These are phyloP conservation scores for Anthoceros angustus DNA, from an alignment of 225 moss, liverwort and hornwort species.

Conservation along the genomic window DNA sequence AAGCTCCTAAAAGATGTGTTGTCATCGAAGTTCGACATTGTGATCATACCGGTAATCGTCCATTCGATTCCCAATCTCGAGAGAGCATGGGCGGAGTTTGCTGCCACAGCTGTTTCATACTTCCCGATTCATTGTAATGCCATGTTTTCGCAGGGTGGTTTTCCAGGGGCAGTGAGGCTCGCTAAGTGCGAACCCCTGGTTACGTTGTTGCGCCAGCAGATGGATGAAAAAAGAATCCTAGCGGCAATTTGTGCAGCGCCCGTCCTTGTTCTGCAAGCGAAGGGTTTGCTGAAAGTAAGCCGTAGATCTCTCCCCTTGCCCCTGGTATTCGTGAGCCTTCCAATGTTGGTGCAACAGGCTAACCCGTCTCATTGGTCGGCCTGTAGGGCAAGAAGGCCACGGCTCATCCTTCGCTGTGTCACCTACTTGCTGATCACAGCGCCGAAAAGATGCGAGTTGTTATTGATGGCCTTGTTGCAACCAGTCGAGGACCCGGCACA, in stretches of 20 bases:
- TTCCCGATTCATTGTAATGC: background rate
- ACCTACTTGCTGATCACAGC: slow-evolving; percentile 50
- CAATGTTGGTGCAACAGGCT: background rate
- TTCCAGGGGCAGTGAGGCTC: slow-evolving; percentile 72
- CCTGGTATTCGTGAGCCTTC: background rate
- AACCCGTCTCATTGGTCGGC: no score
- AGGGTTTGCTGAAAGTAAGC: slow-evolving; percentile 43
- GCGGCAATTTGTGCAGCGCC: slow-evolving; percentile 95
- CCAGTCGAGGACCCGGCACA: slow-evolving; percentile 88
- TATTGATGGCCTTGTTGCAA: slow-evolving; percentile 60
- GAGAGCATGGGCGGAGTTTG: background rate
- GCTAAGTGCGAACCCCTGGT: slow-evolving; percentile 27
- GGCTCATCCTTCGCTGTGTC: slow-evolving; percentile 50
- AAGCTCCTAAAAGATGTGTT: slow-evolving; percentile 32
- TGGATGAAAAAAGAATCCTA: slow-evolving; percentile 26
- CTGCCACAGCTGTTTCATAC: background rate
- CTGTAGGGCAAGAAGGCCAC: slow-evolving; percentile 70
- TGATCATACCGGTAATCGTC: slow-evolving; percentile 47
- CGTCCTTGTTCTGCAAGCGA: slow-evolving; percentile 56
- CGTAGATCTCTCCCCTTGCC: background rate
- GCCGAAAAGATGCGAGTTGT: slow-evolving; percentile 62
- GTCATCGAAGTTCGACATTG: slow-evolving; percentile 41
- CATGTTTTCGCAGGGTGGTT: slow-evolving; percentile 36
- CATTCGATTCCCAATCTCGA: background rate
- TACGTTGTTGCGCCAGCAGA: slow-evolving; percentile 43